Evolutionary conservation across 306 rosid genomes (phyloP), one percentile per base, ranked within the genome.

Genomic region (Lablab purpureus): DNA sequence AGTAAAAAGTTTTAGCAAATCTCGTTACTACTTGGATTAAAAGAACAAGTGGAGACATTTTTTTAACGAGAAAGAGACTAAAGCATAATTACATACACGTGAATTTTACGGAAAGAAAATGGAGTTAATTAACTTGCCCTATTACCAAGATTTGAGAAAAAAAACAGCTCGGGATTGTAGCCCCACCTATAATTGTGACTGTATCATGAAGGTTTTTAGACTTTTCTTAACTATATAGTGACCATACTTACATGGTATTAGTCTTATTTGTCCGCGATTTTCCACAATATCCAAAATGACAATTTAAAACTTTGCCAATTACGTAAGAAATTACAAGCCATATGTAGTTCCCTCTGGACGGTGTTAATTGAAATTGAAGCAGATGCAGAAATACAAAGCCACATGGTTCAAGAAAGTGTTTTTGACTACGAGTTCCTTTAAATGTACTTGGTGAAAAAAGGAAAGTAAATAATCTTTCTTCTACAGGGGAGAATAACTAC

Each of bases 381-480:
- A 83, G 5, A 66, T 19, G 14, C 19, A 27, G 40, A 82, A 28
- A 34, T 27, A 65, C 75, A 41, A 28, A 11, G 51, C 80, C 34
- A 52, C 18, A 64, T 37, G 10, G 40, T 41, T 74, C 25, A 15
- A 54, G 71, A 45, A 32, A 55, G 34, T 81, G 30, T 30, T n/a
- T 73, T 40, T 74, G 32, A 21, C 72, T 66, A 50, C n/a, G 60
- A 59, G 52, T 17, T 58, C 18, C 80, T 45, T 67, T 46, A 36
- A 78, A 65, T 72, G 49, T 46, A 55, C 55, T 63, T 28, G 68
- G 17, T 8, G 49, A 51, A 71, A 40, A 65, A 73, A 64, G 17
- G 25, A 67, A 82, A 21, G 36, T 63, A 22, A 65, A 66, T 66
- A n/a, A 56, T n/a, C 51, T 71, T 71, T 72, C 49, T 22, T 25